phyloP scores from a whole-genome alignment of 2,329 filamentous ascomycete genomes.

The Aureobasidium sp. region DNA sequence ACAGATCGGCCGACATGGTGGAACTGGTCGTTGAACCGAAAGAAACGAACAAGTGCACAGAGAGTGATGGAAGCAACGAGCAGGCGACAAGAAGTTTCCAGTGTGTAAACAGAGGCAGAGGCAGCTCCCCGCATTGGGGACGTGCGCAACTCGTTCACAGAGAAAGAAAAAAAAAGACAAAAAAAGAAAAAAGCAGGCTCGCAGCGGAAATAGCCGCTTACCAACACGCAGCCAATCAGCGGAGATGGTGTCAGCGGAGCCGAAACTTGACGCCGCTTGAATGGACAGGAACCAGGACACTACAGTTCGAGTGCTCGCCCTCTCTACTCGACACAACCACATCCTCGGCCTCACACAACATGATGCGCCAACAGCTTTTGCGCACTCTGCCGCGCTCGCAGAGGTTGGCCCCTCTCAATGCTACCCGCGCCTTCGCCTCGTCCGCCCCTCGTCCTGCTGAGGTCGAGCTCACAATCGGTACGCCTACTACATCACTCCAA shows the following conservation, averaged over 20 bases:
- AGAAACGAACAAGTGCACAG: background rate
- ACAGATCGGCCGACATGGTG: conserved; percentile 54
- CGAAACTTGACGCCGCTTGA: conserved; percentile 1
- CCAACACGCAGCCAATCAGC: background rate
- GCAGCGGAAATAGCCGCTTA: background rate
- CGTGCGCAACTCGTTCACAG: background rate
- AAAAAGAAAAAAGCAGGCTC: background rate
- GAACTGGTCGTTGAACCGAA: background rate
- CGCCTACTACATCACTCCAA: conserved; percentile 24
- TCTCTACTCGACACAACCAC: conserved; percentile 19
- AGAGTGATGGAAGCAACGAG: background rate
- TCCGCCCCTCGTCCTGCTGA: conserved; percentile 74
- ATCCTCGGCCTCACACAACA: conserved; percentile 32
- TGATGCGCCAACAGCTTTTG: conserved; percentile 59
- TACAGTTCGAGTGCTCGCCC: background rate
- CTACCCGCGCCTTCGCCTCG: conserved; percentile 73
- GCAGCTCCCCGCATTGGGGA: too few relatives aligned
- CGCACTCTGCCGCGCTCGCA: conserved; percentile 54
- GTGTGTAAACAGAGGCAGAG: background rate
- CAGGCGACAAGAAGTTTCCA: background rate
- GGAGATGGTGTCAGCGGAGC: background rate
- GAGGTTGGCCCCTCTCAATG: conserved; percentile 46
- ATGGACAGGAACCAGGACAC: background rate
- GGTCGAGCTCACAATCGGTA: conserved; percentile 94
- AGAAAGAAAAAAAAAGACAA: background rate